Evolutionary conservation across 2,329 filamentous ascomycete genomes (phyloP), one percentile per base, ranked within the genome.

Genomic region (Emergomyces orientalis): DNA sequence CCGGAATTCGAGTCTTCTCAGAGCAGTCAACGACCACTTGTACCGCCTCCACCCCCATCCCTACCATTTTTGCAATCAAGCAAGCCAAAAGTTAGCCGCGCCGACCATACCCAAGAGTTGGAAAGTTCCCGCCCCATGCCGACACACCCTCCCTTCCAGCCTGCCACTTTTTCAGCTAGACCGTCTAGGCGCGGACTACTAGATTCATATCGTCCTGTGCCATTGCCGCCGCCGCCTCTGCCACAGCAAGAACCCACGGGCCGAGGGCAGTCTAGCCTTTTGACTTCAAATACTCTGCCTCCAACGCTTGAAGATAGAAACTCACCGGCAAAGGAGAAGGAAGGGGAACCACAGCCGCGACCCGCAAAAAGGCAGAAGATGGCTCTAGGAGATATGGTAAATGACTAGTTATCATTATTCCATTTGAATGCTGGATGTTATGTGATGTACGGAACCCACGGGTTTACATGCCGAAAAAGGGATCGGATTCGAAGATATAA

Each of bases 351-450:
- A 9, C 8, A 52, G 19, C 25, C n/a, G 3, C 64, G 60, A 8
- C 65, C 66, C 2, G 56, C 62, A 37, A 67, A 66, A 51, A 60
- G 65, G 9, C 49, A 58, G 19, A 67, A 63, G 56, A 67, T 68
- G 65, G 64, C 66, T 39, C 59, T 67, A 9, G 64, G 64, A 22
- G 65, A 67, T 45, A 67, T 68, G 66, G 64, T 67, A 7, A 67
- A 67, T 54, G 58, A 62, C 62, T 67, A 61, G 51, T 57, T 59
- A 45, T 25, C 4, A 30, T 37, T 52, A 19, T 27, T 49, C 34
- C 1, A 30, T 51, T 45, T 34, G 6, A 41, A n/a, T 19, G 14
- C 19, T 34, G 6, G 9, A 54, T 27, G 11, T 19, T 9, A 52
- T n/a, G 11, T 27, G 22, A 27, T 49, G 9, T 49, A 13, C 22